A percentile compares a stretch with the other conserved stretches of the same genome.
Evolutionary conservation across 208 protist genomes (phyloP).

Genomic region (Novymonas esmeraldas): DNA sequence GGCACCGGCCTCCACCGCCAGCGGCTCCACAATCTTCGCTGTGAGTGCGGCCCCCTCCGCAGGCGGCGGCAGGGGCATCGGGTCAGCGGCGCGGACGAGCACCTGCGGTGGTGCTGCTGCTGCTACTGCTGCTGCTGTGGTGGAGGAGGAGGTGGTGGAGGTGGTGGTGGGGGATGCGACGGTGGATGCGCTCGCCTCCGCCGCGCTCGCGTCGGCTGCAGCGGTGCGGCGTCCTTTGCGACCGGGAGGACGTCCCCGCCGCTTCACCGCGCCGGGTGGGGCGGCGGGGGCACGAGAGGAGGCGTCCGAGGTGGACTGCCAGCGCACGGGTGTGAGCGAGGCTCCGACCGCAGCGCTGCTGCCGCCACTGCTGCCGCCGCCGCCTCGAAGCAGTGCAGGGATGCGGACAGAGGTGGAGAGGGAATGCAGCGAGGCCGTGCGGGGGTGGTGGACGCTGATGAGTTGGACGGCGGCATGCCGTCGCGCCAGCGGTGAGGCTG

Average conservation of each 20-base stretch:
- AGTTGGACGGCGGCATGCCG: too few relatives aligned
- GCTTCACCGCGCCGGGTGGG: conserved; percentile 7
- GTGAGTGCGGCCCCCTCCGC: not conserved
- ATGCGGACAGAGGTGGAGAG: too few relatives aligned
- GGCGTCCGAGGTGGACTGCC: conserved; percentile 15
- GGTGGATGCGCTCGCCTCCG: too few relatives aligned
- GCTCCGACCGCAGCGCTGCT: not conserved
- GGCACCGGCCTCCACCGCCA: not conserved
- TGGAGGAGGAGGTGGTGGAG: not conserved
- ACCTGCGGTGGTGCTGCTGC: conserved; percentile 22
- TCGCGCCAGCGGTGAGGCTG: too few relatives aligned
- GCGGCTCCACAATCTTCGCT: conserved; percentile 11
- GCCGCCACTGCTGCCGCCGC: not conserved
- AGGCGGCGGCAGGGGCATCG: not conserved
- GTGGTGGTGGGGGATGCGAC: not conserved
- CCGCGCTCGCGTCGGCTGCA: not conserved
- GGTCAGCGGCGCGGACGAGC: conserved; percentile 6
- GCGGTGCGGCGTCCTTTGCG: conserved; percentile 10
- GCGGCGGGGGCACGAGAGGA: conserved; percentile 1
- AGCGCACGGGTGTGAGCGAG: conserved; percentile 1
- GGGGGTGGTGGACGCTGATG: too few relatives aligned
- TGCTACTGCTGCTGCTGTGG: conserved; percentile 1
- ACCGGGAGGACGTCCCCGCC: conserved; percentile 20
- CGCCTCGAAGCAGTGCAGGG: not conserved
- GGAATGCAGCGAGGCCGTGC: too few relatives aligned